Evolutionary conservation across 495 filamentous ascomycete species (phyloP), one percentile per base, ranked within the genome.

Genomic region (Cercophora samala): DNA sequence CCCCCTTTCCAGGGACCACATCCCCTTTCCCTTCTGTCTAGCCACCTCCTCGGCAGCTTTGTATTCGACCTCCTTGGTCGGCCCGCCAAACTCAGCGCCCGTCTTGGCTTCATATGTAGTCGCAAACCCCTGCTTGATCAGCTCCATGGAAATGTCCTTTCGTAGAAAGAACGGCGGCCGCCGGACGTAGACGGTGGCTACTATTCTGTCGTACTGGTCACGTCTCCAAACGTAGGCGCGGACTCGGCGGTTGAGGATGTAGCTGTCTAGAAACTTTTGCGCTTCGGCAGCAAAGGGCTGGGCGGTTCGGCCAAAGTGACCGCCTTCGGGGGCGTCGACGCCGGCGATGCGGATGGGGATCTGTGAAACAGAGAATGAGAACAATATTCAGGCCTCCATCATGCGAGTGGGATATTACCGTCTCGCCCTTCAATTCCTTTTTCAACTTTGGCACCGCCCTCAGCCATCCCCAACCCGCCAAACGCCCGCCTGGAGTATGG

Each of bases 161-260:
- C 87, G 85, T 23, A 90, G 77, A 67, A 86, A 87, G 64, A 87
- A 81, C 22, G 88, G 74, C 26, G 82, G 81, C 65, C 81, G 74
- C 64, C 93, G 84, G 42, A 97, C 89, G 72, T 83, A 91, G 9
- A 93, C 95, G 11, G 89, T 93, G 11, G 89, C 92, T 1, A 99
- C 93, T 13, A 95, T 88, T 19, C 95, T 88, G 64, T 91, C 91
- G 74, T 97, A 99, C 72, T 98, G 95, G 75, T 99, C 95, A 19
- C 89, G 86, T 51, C 86, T 85, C 75, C 93, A 91, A 24, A 96
- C 82, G 75, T 89, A 89, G 5, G 87, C 93, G 46, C 93, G 88
- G 42, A 98, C 89, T 15, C 87, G 87, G n/a, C 85, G 85, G 46
- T 86, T 81, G 17, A 87, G 78, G n/a, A 97, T 82, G 73, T 92